phyloP scores from a whole-genome alignment of 164 flowering plant genomes.

The Houttuynia cordata region DNA sequence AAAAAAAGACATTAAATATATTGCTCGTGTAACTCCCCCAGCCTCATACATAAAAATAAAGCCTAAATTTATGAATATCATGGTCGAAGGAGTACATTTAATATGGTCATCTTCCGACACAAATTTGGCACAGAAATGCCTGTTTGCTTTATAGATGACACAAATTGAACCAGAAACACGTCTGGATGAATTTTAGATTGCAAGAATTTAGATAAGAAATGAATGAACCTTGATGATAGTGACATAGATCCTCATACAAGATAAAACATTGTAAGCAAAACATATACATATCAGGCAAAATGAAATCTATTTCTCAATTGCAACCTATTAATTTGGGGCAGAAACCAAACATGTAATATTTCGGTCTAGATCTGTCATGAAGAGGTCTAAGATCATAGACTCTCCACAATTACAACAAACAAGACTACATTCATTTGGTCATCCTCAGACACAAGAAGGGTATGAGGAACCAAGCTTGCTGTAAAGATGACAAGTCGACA shows the following conservation, averaged over 20 bases:
- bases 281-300: too few species aligned
- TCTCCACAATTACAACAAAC: slow-evolving; percentile 7
- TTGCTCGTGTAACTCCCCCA: neutral
- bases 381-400: neutral
- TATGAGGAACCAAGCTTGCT: slow-evolving; percentile 5
- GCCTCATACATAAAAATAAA: neutral
- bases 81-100: neutral
- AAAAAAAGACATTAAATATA: neutral
- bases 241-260: too few species aligned
- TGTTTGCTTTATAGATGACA: slow-evolving; percentile 17
- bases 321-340: neutral
- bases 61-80: neutral
- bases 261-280: too few species aligned
- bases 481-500: slow-evolving; percentile 3
- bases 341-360: neutral
- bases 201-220: neutral
- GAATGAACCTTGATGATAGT: too few species aligned
- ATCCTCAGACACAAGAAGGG: slow-evolving; percentile 46
- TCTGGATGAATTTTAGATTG: neutral
- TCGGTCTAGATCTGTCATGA: neutral
- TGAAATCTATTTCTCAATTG: too few species aligned
- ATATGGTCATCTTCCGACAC: slow-evolving; percentile 33
- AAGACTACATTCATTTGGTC: slow-evolving; percentile 20
- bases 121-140: slow-evolving; percentile 10
- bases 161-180: neutral